phyloP scores from a whole-genome alignment of 2,329 filamentous ascomycete genomes.

The Mariannaea elegans region DNA sequence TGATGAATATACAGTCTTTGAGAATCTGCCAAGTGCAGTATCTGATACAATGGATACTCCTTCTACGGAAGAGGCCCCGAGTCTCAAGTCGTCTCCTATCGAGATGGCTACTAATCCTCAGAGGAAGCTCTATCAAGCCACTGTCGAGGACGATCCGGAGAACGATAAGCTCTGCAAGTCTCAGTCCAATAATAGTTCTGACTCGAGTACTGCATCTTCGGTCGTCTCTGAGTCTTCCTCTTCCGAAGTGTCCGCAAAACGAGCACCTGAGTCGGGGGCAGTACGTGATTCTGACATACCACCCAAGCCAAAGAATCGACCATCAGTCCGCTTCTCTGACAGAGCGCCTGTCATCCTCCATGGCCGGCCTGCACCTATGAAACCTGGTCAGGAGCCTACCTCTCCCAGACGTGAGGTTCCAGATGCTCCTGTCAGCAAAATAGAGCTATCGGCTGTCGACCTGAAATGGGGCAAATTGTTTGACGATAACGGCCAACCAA shows the following conservation, averaged over 20 bases:
- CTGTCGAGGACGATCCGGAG: conserved; percentile 31
- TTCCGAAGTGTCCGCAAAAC: conserved; percentile 19
- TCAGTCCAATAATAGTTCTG: conserved; percentile 17
- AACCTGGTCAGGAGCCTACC: conserved; percentile 12
- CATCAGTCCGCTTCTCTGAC: conserved; percentile 45
- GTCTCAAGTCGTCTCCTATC: conserved; percentile 27
- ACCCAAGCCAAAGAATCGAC: conserved; percentile 31
- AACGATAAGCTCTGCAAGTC: neutral
- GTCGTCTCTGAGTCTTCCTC: conserved; percentile 33
- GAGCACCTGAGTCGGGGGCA: neutral
- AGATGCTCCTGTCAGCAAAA: neutral
- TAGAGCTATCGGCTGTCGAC: conserved; percentile 61
- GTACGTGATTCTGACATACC: conserved; percentile 9
- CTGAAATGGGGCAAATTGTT: conserved; percentile 82
- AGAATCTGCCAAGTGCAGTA: conserved; percentile 14
- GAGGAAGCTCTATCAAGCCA: conserved; percentile 24
- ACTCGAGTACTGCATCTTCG: conserved; percentile 28
- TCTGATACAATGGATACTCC: conserved; percentile 26
- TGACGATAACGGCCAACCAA: conserved; percentile 71
- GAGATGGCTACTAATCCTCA: conserved; percentile 9
- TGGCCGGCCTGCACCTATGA: conserved; percentile 17
- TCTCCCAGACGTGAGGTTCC: conserved; percentile 17
- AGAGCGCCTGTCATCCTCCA: conserved; percentile 39
- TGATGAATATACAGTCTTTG: conserved; percentile 27
- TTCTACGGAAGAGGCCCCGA: conserved; percentile 31